These are phyloP conservation scores for Coemansia sp. DNA, from an alignment of 192 early-diverging fungal species.

Conservation along the genomic window DNA sequence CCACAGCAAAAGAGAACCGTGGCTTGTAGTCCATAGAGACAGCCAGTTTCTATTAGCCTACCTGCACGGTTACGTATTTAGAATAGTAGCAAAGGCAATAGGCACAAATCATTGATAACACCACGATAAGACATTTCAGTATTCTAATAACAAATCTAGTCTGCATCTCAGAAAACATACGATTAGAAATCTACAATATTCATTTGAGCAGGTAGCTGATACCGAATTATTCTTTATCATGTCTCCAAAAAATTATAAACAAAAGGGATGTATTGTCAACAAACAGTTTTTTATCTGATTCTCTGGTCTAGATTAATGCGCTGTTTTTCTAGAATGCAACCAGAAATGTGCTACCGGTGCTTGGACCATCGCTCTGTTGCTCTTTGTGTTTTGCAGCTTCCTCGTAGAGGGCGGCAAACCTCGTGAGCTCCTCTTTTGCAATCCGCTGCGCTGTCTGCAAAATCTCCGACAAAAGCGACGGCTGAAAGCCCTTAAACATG, in stretches of 20 bases:
- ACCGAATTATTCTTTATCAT: too few relatives aligned
- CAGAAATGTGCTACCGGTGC: conserved; percentile 53
- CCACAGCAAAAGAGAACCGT: background rate
- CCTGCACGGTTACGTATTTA: background rate
- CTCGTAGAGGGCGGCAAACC: conserved; percentile 24
- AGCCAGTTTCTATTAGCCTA: background rate
- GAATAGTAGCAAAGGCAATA: background rate
- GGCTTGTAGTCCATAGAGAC: background rate
- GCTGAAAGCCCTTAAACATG: conserved; percentile 38
- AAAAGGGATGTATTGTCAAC: too few relatives aligned
- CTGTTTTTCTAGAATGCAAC: conserved; percentile 23
- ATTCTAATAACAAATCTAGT: background rate
- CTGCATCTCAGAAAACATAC: too few relatives aligned
- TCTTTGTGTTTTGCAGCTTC: conserved; percentile 14
- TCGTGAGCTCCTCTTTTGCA: conserved; percentile 32
- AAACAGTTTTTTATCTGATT: too few relatives aligned
- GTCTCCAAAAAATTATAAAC: too few relatives aligned
- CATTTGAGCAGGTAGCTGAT: too few relatives aligned
- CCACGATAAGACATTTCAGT: background rate
- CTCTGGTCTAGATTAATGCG: too few relatives aligned
- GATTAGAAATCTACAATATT: too few relatives aligned
- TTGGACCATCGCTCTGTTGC: conserved; percentile 30
- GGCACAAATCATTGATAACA: background rate
- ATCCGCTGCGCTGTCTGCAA: conserved; percentile 34
- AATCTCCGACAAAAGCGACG: conserved; percentile 46